These are phyloP conservation scores for Picea abies DNA, from an alignment of 83 land plant genomes.

Conservation along the genomic window DNA sequence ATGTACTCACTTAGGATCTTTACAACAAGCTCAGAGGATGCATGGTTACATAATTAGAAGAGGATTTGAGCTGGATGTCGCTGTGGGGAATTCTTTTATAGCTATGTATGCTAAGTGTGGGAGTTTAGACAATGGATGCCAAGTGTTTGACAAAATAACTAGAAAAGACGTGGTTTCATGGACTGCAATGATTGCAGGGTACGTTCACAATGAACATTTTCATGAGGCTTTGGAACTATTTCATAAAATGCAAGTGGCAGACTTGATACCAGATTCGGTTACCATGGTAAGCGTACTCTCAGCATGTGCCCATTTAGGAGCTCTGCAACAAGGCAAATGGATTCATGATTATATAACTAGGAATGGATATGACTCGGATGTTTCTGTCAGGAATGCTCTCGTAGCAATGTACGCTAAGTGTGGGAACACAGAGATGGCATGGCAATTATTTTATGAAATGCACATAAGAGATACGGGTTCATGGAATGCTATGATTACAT, in stretches of 20 bases:
- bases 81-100: no score
- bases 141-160: conserved; percentile 42
- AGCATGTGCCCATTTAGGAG: conserved; percentile 33
- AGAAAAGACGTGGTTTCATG: conserved; percentile 37
- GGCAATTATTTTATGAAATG: conserved; percentile 29
- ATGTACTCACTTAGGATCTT: no score
- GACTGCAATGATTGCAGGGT: conserved; percentile 51
- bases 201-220: conserved; percentile 34
- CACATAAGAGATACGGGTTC: conserved; percentile 32
- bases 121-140: conserved; percentile 36
- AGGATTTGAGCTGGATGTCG: no score
- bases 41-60: no score
- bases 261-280: conserved; percentile 51
- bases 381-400: conserved; percentile 38
- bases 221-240: conserved; percentile 34
- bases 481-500: conserved; percentile 52
- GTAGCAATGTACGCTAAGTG: conserved; percentile 36
- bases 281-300: conserved; percentile 52
- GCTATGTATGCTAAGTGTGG: conserved; percentile 43
- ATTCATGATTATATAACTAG: conserved; percentile 15
- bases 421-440: conserved; percentile 27
- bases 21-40: no score
- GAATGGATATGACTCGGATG: conserved; percentile 35
- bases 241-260: conserved; percentile 24
- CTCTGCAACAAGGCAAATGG: conserved; percentile 28